A percentile compares a stretch with the other conserved stretches of the same genome.
phyloP scores from a whole-genome alignment of 192 early-diverging fungal genomes.

The Linnemannia elongata region DNA sequence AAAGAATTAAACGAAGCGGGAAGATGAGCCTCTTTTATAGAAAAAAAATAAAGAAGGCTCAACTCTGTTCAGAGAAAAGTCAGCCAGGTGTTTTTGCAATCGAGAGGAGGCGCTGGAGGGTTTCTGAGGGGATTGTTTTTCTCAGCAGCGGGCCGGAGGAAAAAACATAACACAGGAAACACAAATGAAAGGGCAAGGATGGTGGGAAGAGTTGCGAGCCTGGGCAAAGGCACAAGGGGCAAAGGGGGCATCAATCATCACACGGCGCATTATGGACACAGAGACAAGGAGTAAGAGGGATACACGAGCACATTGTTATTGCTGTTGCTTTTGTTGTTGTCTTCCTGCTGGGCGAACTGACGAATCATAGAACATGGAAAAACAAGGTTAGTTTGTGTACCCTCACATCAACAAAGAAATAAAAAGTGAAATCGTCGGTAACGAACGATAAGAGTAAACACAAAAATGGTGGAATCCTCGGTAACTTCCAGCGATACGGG shows the following conservation, averaged over 20 bases:
- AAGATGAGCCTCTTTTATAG: conserved; percentile 12
- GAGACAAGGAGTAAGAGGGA: background rate
- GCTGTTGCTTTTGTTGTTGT: background rate
- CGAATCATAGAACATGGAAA: background rate
- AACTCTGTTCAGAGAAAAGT: background rate
- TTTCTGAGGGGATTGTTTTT: conserved; percentile 1
- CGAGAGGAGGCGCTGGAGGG: too few species aligned
- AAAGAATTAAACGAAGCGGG: background rate
- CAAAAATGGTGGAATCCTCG: background rate
- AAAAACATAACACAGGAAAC: background rate
- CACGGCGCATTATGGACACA: background rate
- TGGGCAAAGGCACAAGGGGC: background rate
- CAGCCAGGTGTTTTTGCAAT: background rate
- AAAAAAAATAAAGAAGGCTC: background rate
- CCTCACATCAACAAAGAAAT: background rate
- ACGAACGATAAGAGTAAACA: background rate
- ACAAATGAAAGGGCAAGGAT: background rate
- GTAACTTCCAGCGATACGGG: background rate
- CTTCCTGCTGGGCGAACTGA: too few species aligned
- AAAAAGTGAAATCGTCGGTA: background rate
- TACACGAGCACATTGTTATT: background rate
- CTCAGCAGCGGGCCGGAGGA: background rate
- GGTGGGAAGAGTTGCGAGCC: background rate
- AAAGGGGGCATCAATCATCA: background rate
- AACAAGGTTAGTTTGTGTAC: background rate